Conservation (phyloP, 306 rosid species). For the Sicyos edulis region DNA sequence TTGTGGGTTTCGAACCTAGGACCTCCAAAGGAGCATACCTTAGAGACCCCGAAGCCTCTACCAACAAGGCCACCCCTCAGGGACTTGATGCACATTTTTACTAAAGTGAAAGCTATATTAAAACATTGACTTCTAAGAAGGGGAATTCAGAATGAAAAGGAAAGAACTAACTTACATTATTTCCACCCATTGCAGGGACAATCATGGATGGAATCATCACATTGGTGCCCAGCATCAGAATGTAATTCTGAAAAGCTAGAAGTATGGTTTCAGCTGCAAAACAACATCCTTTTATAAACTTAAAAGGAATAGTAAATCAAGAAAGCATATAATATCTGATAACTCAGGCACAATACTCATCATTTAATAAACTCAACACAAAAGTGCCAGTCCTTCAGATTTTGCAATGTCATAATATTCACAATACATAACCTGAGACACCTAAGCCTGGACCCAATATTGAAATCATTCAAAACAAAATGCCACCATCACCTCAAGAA, state of each 20-base stretch:
- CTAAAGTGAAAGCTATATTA: background rate
- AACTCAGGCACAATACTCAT: slow-evolving; percentile 28
- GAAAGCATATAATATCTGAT: slow-evolving; percentile 16
- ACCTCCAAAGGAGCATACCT: too few relatives aligned
- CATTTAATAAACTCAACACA: background rate
- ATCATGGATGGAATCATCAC: slow-evolving; percentile 82
- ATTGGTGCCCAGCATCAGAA: slow-evolving; percentile 87
- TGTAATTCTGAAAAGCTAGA: slow-evolving; percentile 93
- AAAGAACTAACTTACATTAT: slow-evolving; percentile 79
- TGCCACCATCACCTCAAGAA: background rate
- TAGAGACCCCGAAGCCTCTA: too few relatives aligned
- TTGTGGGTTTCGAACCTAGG: too few relatives aligned
- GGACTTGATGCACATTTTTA: too few relatives aligned
- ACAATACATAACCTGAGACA: too few relatives aligned
- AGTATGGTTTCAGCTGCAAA: slow-evolving; percentile 80
- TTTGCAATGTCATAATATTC: background rate
- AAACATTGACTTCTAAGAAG: background rate
- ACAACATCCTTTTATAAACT: slow-evolving; percentile 20
- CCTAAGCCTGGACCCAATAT: too few relatives aligned
- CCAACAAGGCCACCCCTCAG: too few relatives aligned
- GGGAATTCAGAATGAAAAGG: slow-evolving; percentile 10
- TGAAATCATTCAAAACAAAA: too few relatives aligned
- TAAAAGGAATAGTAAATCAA: slow-evolving; percentile 32
- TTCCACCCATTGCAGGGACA: slow-evolving; percentile 94
- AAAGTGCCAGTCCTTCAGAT: background rate